Conservation (phyloP, 2,329 filamentous ascomycete genomes). For the Colletotrichum scovillei region DNA sequence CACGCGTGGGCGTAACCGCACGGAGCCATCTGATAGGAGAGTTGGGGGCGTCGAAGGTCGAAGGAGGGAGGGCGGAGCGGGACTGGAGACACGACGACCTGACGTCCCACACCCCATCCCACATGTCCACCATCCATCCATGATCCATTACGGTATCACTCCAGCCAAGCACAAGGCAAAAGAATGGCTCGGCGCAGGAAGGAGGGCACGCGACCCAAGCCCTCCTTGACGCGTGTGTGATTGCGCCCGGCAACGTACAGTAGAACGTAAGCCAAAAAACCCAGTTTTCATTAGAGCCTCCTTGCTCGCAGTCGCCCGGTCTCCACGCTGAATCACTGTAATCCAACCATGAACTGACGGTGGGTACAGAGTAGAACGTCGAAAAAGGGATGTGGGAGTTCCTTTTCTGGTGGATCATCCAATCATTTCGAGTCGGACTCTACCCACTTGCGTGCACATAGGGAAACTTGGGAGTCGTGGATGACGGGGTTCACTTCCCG, state of each 20-base stretch:
- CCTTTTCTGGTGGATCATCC: conserved; percentile 11
- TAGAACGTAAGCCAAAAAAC: neutral
- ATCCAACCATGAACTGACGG: conserved; percentile 4
- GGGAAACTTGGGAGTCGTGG: neutral
- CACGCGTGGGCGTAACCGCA: conserved; percentile 19
- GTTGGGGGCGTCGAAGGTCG: conserved; percentile 10
- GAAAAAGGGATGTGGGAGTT: conserved; percentile 23
- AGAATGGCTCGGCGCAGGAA: conserved; percentile 8
- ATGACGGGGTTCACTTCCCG: neutral
- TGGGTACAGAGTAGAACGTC: too few relatives aligned
- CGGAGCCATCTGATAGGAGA: conserved; percentile 24
- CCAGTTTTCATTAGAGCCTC: conserved; percentile 5
- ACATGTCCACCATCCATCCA: neutral
- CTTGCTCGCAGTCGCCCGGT: neutral
- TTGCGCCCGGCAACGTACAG: neutral
- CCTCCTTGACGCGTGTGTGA: conserved; percentile 21
- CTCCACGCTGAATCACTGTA: conserved; percentile 2
- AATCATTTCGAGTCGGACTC: neutral
- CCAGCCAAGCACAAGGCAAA: neutral
- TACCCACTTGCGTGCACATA: conserved; percentile 12
- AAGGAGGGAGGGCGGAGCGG: conserved; percentile 15
- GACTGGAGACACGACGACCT: conserved; percentile 30
- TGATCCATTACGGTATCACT: neutral
- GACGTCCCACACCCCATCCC: conserved; percentile 12
- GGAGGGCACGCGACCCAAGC: conserved; percentile 31